Conservation (phyloP, 1,139 yeast genomes). For the Debaryomyces udenii region DNA sequence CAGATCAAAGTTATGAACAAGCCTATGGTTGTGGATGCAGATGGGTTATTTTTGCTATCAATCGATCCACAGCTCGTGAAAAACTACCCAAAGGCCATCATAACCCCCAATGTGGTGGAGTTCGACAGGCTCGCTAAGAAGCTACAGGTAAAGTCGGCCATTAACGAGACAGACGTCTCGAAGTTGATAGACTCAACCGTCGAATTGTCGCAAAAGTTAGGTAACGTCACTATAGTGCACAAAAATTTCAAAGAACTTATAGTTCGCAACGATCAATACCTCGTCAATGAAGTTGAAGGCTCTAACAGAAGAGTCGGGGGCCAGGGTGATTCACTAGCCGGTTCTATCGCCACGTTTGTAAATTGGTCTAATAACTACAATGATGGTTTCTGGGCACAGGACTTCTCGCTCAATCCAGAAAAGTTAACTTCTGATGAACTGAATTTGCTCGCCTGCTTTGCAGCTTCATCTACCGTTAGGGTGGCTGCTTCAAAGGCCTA, state of each 20-base stretch:
- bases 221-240: conserved; percentile 66
- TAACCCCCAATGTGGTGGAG: conserved; percentile 92
- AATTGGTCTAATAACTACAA: conserved; percentile 59
- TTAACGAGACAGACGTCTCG: conserved; percentile 28
- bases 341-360: conserved; percentile 45
- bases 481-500: conserved; percentile 69
- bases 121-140: conserved; percentile 63
- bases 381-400: conserved; percentile 51
- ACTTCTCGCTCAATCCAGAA: conserved; percentile 19
- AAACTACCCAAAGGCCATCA: conserved; percentile 56
- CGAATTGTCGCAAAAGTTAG: conserved; percentile 56
- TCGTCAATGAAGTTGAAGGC: conserved; percentile 55
- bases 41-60: conserved; percentile 70
- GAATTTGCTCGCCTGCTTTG: conserved; percentile 66
- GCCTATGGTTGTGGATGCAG: conserved; percentile 89
- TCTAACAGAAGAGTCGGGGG: conserved; percentile 55
- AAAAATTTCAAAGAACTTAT: conserved; percentile 74
- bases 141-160: conserved; percentile 35
- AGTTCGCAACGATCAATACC: conserved; percentile 46
- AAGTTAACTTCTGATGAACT: conserved; percentile 39
- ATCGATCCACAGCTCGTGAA: conserved; percentile 55
- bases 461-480: conserved; percentile 72
- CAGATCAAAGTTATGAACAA: conserved; percentile 53
- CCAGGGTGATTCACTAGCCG: conserved; percentile 52
- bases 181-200: conserved; percentile 34